Base-by-base conservation (phyloP, 2,329 filamentous ascomycete species). In the Alternaria sp. region DNA sequence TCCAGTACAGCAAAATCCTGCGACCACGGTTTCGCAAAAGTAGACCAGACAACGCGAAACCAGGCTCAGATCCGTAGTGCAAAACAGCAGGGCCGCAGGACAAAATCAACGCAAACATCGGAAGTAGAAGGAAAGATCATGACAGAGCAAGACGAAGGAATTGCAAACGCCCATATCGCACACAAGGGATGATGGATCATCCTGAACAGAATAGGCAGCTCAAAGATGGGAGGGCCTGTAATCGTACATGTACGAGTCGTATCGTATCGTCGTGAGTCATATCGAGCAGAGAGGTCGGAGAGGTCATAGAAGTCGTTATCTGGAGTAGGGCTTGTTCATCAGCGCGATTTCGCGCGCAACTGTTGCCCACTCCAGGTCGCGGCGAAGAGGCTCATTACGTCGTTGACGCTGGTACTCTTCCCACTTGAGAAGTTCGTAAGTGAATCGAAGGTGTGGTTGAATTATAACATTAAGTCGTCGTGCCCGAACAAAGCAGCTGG, bases 381-480 rank as follows among this genome's bases (percentile, higher is more conserved):
- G 87, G 72, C 88, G 89, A 61, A 91, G 74, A 50, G 82, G 76
- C 76, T 84, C 73, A 77, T 84, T 80, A 79, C 84, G 77, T 81
- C 86, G 79, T 82, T 85, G 79, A 74, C 87, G 88, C 65, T 94
- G 88, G 30, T 87, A 81, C 79, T 97, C 95, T 80, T 99, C 96
- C 93, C 95, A 98, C 79, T 96, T 96, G 55, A 99, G 85, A 28
- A 99, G 87, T 82, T 99, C 96, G 76, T 98, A 86, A 70, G 92
- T 92, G 81, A 99, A 99, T 62, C 93, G 88, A 60, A 99, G 86
- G 82, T 99, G 95, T 12, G 96, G 96, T 79, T 99, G 96, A 68
- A 99, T 98, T 68, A 99, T 99, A 56, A 99, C 96, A 76, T 99
- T 99, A 51, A 99, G 85, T 64, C 96, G 87, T 57, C 96, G 88